Percentiles rank a stretch among this genome's conserved stretches.
Evolutionary conservation across 306 rosid species (phyloP).

Genomic region (Glycine latifolia): DNA sequence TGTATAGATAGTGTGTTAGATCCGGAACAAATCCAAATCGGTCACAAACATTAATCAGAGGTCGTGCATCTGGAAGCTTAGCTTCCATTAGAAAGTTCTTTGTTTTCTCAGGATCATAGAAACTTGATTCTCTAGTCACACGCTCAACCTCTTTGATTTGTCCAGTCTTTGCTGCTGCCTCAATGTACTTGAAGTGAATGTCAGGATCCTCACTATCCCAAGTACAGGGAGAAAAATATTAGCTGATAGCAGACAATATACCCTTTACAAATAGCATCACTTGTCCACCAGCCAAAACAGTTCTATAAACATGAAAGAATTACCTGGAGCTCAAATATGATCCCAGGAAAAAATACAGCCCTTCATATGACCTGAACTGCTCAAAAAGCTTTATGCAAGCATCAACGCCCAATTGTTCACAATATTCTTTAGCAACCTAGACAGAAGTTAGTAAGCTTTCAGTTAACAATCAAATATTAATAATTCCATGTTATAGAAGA

Average conservation of each 20-base stretch:
- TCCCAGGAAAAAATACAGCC: conserved; percentile 95
- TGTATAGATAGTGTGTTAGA: conserved; percentile 94
- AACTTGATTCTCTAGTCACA: conserved; percentile 96
- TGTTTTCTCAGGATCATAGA: conserved; percentile 94
- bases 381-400: conserved; percentile 95
- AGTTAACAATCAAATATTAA: conserved; percentile 25
- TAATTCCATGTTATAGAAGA: conserved; percentile 26
- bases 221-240: conserved; percentile 33
- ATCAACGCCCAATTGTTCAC: conserved; percentile 95
- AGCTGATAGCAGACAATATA: conserved; percentile 37
- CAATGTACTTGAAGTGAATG: conserved; percentile 98
- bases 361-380: conserved; percentile 98
- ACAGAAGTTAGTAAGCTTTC: conserved; percentile 41
- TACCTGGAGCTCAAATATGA: conserved; percentile 99
- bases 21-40: conserved; percentile 99
- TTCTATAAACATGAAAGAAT: conserved; percentile 30
- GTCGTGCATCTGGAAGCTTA: conserved; percentile 98
- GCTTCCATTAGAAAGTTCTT: conserved; percentile 99
- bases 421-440: conserved; percentile 98
- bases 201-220: conserved; percentile 99
- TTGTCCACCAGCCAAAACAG: conserved; percentile 23
- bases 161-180: conserved; percentile 98
- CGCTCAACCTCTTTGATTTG: conserved; percentile 99
- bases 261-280: conserved; percentile 20
- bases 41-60: conserved; percentile 96